Evolutionary conservation across 2,329 filamentous ascomycete genomes (phyloP), one percentile per base, ranked within the genome.

Genomic region (Pleoardoris graminearum): DNA sequence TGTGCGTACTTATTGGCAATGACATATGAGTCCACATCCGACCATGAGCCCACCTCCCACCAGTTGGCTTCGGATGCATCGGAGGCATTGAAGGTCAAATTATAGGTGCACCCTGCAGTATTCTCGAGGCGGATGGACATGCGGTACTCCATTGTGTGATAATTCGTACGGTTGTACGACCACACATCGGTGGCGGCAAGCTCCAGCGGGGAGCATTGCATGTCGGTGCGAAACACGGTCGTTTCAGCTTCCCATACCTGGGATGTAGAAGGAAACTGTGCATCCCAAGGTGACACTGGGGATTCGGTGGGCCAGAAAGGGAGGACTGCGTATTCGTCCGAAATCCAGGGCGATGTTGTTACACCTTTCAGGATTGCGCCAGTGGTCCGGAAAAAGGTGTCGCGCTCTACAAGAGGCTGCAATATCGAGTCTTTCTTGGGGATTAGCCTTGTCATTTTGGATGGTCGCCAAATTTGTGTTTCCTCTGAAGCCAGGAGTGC

Each of bases 401-500:
- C 53, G 17, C 53, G 48, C 14, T 52, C 21, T 14, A 29, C 12
- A 3, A 51, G 36, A 1, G 46, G 44, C 19, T 53, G 53, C 7
- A 50, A 52, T 4, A 50, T 41, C 12, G 49, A 47, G 14, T 32
- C 41, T 23, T 36, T 42, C 27, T 42, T 46, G 3, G 37, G 30
- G 2, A 46, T 36, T 21, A 51, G 19, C 22, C 47, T 35, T 2
- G 12, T 47, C 8, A 56, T 38, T n/a, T 53, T 33, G 5, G 33
- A 45, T 14, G 43, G 47, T 14, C 14, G 43, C 5, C 25, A 38
- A 2, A 58, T 44, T 4, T 45, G 27, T 11, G 56, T 44, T 39
- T 57, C 45, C 22, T 58, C 53, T 2, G 55, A 44, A 25, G 42
- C 47, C 1, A 60, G 37, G 1, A 60, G 44, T 10, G 52, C 50